Base-by-base conservation (phyloP, 2,329 filamentous ascomycete species). In the Stachybotrys echinatus region DNA sequence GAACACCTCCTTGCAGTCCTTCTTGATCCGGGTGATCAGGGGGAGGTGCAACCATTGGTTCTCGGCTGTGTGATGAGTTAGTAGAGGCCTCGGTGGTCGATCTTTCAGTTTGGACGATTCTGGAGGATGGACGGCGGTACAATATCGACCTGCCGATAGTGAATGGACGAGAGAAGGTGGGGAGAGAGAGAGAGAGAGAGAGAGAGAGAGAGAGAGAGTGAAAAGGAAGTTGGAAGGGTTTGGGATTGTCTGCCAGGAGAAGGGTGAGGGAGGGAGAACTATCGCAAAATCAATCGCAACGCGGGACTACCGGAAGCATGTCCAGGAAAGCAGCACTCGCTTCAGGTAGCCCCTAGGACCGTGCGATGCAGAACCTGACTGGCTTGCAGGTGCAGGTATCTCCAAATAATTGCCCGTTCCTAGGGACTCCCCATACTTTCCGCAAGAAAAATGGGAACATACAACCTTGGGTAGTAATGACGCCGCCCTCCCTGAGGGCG, bases 401-500 rank as follows among this genome's bases (percentile, higher is more conserved):
- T 54, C 54, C 53, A 58, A 62, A n/a, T 50, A 55, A 58, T 59
- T 34, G 27, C 60, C 63, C 63, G 57, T 57, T 63, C 64, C 65
- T 61, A 62, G 62, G 60, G 66, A 67, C 63, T 50, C 10, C 27
- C 65, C 60, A 60, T 55, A 67, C 70, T 68, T 66, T 67, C 66
- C 65, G 55, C 58, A 65, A 68, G 63, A 72, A 69, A 81, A 78
- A 83, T 81, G 85, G 86, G 84, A 80, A 89, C 90, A 83, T 91
- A 95, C 90, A 95, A 99, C 94, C 94, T 96, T 99, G 94, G 70
- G 94, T 99, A 75, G 91, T 92, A 76, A 99, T 97, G 68, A 99
- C 91, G 78, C 94, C 94, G 74, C 92, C 92, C 65, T 96, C 90
- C 60, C 89, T 85, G 63, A 97, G 85, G 63, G 94, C 94, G 66